These are phyloP conservation scores for Gaillardinia entomophila DNA, from an alignment of 805 yeast species.

Conservation along the genomic window DNA sequence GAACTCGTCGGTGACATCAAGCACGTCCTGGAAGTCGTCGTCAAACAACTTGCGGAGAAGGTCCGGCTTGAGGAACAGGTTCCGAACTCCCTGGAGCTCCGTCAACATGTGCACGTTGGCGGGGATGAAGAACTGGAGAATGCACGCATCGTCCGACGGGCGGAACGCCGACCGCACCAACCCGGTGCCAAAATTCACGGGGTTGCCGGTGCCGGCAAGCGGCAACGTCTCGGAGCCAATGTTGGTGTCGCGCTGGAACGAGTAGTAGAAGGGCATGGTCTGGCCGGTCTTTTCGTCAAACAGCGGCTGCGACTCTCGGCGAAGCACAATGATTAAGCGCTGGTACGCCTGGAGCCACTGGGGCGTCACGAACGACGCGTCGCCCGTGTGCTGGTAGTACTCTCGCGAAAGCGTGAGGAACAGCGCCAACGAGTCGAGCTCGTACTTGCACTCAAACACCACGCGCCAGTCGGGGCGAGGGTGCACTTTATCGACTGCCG, in stretches of 20 bases:
- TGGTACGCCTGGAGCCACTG: constrained; percentile 58
- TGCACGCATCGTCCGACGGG: constrained; percentile 84
- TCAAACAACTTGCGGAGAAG: background rate
- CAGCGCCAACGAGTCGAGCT: constrained; percentile 79
- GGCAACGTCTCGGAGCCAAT: constrained; percentile 79
- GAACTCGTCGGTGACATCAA: constrained; percentile 16
- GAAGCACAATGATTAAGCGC: constrained; percentile 45
- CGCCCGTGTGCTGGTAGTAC: constrained; percentile 53
- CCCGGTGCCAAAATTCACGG: constrained; percentile 66
- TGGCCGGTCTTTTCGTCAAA: constrained; percentile 46
- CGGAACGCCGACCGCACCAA: constrained; percentile 78
- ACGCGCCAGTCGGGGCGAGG: constrained; percentile 67
- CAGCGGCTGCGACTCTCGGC: constrained; percentile 58
- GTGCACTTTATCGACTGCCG: constrained; percentile 56
- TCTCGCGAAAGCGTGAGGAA: constrained; percentile 72
- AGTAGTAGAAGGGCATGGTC: constrained; percentile 47
- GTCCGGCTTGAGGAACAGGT: constrained; percentile 12
- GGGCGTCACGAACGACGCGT: constrained; percentile 39
- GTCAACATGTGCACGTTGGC: constrained; percentile 74
- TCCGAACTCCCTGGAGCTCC: constrained; percentile 43
- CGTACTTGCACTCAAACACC: constrained; percentile 89
- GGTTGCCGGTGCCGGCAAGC: constrained; percentile 76
- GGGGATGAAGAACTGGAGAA: constrained; percentile 76
- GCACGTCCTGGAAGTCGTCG: constrained; percentile 7
- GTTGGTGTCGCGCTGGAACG: constrained; percentile 68